These are phyloP conservation scores for Noccaea caerulescens DNA, from an alignment of 345 rosid species.

Conservation along the genomic window DNA sequence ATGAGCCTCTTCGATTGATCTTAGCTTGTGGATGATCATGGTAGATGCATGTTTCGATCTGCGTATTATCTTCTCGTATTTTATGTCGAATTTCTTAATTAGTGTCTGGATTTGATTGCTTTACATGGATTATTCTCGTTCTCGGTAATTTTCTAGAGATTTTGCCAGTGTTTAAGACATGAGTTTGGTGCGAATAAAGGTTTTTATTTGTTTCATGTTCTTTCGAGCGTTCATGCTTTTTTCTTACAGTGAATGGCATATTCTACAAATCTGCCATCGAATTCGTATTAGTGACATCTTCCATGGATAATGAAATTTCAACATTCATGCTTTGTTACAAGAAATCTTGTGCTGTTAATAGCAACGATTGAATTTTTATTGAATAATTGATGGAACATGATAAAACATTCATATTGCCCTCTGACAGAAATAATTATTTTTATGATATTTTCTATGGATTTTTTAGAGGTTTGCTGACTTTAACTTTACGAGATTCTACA, in stretches of 20 bases:
- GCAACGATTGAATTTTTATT: too few relatives aligned
- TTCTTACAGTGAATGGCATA: not conserved
- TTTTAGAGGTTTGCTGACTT: not conserved
- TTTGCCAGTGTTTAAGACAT: not conserved
- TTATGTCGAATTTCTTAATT: slow-evolving; percentile 4
- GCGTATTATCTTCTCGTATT: not conserved
- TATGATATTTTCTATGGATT: not conserved
- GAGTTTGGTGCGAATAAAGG: slow-evolving; percentile 19
- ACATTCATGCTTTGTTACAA: not conserved
- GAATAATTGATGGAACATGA: too few relatives aligned
- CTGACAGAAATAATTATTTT: too few relatives aligned
- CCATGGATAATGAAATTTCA: too few relatives aligned
- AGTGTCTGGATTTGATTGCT: slow-evolving; percentile 19
- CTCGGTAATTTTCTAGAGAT: not conserved
- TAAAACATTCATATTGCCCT: too few relatives aligned
- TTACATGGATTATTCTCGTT: not conserved
- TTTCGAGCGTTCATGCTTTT: not conserved
- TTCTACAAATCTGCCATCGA: slow-evolving; percentile 2
- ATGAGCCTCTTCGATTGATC: slow-evolving; percentile 39
- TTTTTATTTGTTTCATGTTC: not conserved
- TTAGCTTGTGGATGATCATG: not conserved
- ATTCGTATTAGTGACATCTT: not conserved
- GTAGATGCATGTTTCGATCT: not conserved
- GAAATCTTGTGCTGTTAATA: not conserved
- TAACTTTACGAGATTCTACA: not conserved